Percentiles rank a stretch among this genome's conserved stretches.
Evolutionary conservation across 2,329 filamentous ascomycete genomes (phyloP).

Genomic region (Elsinoe ampelina): DNA sequence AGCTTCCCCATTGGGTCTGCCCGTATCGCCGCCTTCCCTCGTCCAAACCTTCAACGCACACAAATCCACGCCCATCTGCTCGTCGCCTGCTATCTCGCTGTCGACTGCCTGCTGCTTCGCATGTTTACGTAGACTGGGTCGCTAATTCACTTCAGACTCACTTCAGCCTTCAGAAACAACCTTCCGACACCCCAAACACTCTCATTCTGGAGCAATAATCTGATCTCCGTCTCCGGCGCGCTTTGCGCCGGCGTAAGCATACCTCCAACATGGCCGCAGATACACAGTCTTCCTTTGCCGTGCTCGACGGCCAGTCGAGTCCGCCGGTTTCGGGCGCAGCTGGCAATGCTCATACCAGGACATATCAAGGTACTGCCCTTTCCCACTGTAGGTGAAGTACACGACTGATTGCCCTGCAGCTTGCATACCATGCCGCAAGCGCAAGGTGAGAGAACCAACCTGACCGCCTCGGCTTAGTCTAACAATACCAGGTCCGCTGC

Average conservation of each 20-base stretch:
- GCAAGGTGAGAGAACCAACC: slow-evolving; percentile 32
- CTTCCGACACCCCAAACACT: not conserved
- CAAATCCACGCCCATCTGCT: slow-evolving; percentile 2
- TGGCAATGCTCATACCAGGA: slow-evolving; percentile 14
- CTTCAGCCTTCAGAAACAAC: not conserved
- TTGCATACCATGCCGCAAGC: slow-evolving; percentile 46
- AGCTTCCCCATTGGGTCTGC: slow-evolving; percentile 8
- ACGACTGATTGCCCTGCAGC: slow-evolving; percentile 28
- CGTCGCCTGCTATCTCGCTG: slow-evolving; percentile 1
- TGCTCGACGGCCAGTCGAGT: slow-evolving; percentile 11
- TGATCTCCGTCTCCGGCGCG: slow-evolving; percentile 11
- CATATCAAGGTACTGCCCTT: slow-evolving; percentile 15
- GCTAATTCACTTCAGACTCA: not conserved
- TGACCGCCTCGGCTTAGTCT: not conserved
- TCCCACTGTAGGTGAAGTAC: not conserved
- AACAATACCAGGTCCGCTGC: slow-evolving; percentile 42
- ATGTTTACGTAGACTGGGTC: not conserved
- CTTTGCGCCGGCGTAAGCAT: slow-evolving; percentile 13
- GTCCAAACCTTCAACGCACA: slow-evolving; percentile 5
- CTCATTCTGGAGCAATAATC: slow-evolving; percentile 5
- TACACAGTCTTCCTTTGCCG: slow-evolving; percentile 6
- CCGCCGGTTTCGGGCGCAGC: not conserved
- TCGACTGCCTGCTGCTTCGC: not conserved
- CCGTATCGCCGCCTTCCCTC: slow-evolving; percentile 6
- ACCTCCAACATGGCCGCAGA: slow-evolving; percentile 6